Percentiles rank a stretch among this genome's conserved stretches.
phyloP scores from a whole-genome alignment of 2,329 filamentous ascomycete genomes.

The Pseudogymnoascus sp. region DNA sequence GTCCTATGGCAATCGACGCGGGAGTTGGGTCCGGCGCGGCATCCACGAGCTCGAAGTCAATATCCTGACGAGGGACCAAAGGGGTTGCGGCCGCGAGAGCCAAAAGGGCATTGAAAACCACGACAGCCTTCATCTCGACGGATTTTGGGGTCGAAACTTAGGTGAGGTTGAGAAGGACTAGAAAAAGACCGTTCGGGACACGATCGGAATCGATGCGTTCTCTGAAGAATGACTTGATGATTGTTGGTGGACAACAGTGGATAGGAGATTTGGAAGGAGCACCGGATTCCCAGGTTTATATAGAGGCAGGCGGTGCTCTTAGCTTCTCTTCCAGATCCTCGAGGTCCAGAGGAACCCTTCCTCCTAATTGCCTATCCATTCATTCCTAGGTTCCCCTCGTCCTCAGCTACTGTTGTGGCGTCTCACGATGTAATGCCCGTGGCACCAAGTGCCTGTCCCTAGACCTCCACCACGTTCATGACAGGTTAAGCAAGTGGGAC shows the following conservation, averaged over 20 bases:
- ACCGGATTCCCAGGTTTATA: background rate
- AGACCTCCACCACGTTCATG: background rate
- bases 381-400: background rate
- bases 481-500: background rate
- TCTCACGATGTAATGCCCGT: background rate
- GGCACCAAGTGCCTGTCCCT: background rate
- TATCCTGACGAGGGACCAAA: slow-evolving; percentile 21
- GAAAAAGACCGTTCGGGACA: background rate
- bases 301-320: background rate
- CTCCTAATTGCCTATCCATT: background rate
- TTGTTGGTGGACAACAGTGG: background rate
- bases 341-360: background rate
- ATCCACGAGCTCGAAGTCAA: slow-evolving; percentile 31
- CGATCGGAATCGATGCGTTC: background rate
- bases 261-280: background rate
- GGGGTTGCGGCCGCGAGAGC: slow-evolving; percentile 21
- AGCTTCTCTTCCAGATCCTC: background rate
- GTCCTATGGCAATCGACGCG: slow-evolving; percentile 25
- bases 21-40: slow-evolving; percentile 26
- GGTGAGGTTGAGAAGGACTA: background rate
- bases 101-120: slow-evolving; percentile 9
- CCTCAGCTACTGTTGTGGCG: background rate
- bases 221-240: background rate
- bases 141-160: background rate
- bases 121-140: background rate